These are phyloP conservation scores for Tolypocladium pustulatum DNA, from an alignment of 2,329 filamentous ascomycete species.

Conservation along the genomic window DNA sequence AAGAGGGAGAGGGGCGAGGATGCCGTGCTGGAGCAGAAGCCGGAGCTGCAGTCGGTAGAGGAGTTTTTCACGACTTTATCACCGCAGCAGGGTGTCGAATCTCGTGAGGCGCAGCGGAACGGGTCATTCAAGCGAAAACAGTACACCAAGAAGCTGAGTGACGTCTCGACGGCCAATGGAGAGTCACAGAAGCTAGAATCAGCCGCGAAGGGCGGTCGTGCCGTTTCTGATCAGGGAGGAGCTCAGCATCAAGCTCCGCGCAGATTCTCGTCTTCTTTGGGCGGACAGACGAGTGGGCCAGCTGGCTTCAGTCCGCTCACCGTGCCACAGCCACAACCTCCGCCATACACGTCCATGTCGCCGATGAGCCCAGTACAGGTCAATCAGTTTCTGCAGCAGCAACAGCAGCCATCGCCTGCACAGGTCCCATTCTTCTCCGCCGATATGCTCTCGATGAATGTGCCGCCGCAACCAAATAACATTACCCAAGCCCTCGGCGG, in stretches of 20 bases:
- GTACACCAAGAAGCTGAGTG: constrained; percentile 23
- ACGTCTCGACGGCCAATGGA: constrained; percentile 1
- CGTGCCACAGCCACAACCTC: constrained; percentile 28
- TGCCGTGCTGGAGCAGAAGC: constrained; percentile 77
- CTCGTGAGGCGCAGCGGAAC: constrained; percentile 12
- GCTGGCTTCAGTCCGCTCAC: constrained; percentile 28
- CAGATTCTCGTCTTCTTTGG: constrained; percentile 30
- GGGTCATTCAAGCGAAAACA: constrained; percentile 23
- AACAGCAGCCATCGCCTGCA: constrained; percentile 14
- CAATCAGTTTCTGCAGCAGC: constrained; percentile 25
- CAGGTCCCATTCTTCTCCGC: constrained; percentile 34
- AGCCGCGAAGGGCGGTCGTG: constrained; percentile 2
- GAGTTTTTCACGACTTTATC: constrained; percentile 83
- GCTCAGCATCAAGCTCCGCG: constrained; percentile 14
- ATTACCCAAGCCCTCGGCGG: constrained; percentile 62
- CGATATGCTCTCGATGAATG: constrained; percentile 41
- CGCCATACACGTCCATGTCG: constrained; percentile 36
- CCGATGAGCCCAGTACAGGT: constrained; percentile 41
- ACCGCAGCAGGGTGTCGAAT: constrained; percentile 45
- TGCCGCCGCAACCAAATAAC: constrained; percentile 36
- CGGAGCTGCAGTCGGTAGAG: constrained; percentile 85
- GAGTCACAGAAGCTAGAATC: constrained; percentile 1
- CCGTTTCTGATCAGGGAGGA: constrained; percentile 3
- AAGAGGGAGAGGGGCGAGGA: constrained; percentile 76
- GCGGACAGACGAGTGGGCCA: constrained; percentile 29